phyloP scores from a whole-genome alignment of 75 land plant species.

The Adiantum capillusveneris region DNA sequence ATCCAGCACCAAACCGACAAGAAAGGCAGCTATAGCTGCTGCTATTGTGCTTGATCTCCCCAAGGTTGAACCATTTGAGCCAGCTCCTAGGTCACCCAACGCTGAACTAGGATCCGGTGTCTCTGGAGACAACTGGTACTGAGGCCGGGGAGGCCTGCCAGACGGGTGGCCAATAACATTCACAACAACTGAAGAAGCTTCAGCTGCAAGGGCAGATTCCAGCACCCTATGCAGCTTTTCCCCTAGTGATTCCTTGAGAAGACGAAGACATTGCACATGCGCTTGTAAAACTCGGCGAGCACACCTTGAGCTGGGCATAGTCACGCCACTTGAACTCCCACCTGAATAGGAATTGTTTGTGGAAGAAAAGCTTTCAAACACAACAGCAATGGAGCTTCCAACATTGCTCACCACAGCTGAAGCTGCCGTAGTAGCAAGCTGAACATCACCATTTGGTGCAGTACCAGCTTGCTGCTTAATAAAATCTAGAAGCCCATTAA shows the following conservation, averaged over 20 bases:
- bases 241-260: constrained; percentile 80
- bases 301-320: constrained; percentile 25
- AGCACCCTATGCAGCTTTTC: constrained; percentile 68
- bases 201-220: constrained; percentile 75
- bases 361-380: constrained; percentile 39
- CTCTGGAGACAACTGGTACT: constrained; percentile 76
- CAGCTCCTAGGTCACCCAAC: constrained; percentile 44
- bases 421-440: constrained; percentile 61
- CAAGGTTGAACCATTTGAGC: constrained; percentile 28
- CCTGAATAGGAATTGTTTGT: constrained; percentile 12
- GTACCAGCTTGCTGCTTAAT: constrained; percentile 70
- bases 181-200: constrained; percentile 57
- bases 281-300: constrained; percentile 57
- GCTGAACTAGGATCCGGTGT: constrained; percentile 46
- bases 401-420: constrained; percentile 64
- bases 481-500: constrained; percentile 45
- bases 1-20: constrained; percentile 60
- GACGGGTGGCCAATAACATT: constrained; percentile 37
- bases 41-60: constrained; percentile 47
- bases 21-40: constrained; percentile 80
- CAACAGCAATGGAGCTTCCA: constrained; percentile 37
- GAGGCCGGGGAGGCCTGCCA: constrained; percentile 66
- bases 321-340: constrained; percentile 13
- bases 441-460: constrained; percentile 70
- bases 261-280: constrained; percentile 53